Conservation (phyloP, 2,329 filamentous ascomycete species). For the Keithomyces neogunnii region DNA sequence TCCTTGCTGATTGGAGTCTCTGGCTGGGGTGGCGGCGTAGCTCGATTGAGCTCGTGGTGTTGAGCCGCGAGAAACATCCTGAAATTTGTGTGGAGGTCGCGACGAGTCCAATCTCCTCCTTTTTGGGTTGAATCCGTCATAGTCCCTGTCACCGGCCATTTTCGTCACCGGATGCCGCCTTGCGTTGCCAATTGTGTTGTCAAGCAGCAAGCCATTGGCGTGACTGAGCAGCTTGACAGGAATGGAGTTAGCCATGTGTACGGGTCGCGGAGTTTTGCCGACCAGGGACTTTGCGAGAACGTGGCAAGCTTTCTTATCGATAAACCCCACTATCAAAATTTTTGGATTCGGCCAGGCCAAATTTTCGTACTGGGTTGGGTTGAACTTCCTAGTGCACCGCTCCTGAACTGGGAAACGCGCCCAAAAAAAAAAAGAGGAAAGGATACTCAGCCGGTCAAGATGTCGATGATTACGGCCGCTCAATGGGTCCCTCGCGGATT, state of each 20-base stretch:
- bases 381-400: not conserved
- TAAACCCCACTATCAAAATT: constrained; percentile 29
- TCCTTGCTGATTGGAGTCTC: constrained; percentile 44
- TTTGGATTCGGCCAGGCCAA: constrained; percentile 16
- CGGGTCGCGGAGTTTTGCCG: constrained; percentile 16
- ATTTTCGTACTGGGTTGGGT: not conserved
- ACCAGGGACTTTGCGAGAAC: not conserved
- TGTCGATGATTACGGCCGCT: constrained; percentile 71
- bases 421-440: too few species aligned
- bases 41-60: constrained; percentile 26
- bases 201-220: not conserved
- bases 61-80: constrained; percentile 23
- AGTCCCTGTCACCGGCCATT: constrained; percentile 28
- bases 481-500: constrained; percentile 71
- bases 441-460: constrained; percentile 16
- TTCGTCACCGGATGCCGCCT: not conserved
- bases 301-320: constrained; percentile 24
- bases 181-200: not conserved
- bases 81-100: constrained; percentile 19
- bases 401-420: not conserved
- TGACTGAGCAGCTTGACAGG: constrained; percentile 1
- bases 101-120: constrained; percentile 27
- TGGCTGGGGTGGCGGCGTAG: constrained; percentile 32
- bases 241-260: not conserved
- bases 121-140: constrained; percentile 30